phyloP scores from a whole-genome alignment of 2,329 filamentous ascomycete species.

The Fusarium scirpi region DNA sequence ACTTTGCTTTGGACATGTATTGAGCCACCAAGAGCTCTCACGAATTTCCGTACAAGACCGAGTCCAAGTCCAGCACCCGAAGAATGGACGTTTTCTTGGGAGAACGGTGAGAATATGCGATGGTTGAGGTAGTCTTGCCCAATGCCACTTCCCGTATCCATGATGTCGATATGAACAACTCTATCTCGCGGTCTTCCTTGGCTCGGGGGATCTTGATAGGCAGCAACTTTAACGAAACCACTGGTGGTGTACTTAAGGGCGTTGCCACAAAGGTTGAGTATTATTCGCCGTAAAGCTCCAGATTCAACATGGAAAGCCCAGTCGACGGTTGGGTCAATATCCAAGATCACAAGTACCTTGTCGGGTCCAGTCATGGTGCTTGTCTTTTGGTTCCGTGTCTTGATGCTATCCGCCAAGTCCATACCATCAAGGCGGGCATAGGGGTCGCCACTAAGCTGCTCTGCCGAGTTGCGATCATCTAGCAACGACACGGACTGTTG shows the following conservation, averaged over 20 bases:
- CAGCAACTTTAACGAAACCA: slow-evolving; percentile 50
- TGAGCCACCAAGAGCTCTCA: slow-evolving; percentile 68
- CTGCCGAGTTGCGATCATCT: not conserved
- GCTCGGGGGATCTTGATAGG: slow-evolving; percentile 37
- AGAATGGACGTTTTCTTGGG: slow-evolving; percentile 71
- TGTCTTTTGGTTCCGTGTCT: not conserved
- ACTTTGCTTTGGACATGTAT: slow-evolving; percentile 65
- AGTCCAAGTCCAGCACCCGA: slow-evolving; percentile 74
- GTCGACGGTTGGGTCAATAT: slow-evolving; percentile 56
- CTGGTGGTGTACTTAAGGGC: slow-evolving; percentile 69
- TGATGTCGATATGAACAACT: slow-evolving; percentile 59
- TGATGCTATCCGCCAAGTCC: slow-evolving; percentile 20
- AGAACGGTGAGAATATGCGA: slow-evolving; percentile 71
- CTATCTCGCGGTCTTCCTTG: slow-evolving; percentile 10
- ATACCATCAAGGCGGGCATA: slow-evolving; percentile 25
- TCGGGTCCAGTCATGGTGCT: slow-evolving; percentile 5
- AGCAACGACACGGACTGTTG: slow-evolving; percentile 35
- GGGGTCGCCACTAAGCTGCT: slow-evolving; percentile 3
- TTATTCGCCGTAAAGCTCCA: slow-evolving; percentile 63
- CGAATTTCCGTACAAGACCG: slow-evolving; percentile 71
- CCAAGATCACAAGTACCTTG: slow-evolving; percentile 47
- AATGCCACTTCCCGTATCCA: slow-evolving; percentile 76
- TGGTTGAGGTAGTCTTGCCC: slow-evolving; percentile 70
- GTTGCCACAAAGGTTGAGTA: slow-evolving; percentile 74
- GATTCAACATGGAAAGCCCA: slow-evolving; percentile 68